Evolutionary conservation across 257 asterid genomes (phyloP), one percentile per base, ranked within the genome.

Genomic region (Lithospermum erythrorhizon): DNA sequence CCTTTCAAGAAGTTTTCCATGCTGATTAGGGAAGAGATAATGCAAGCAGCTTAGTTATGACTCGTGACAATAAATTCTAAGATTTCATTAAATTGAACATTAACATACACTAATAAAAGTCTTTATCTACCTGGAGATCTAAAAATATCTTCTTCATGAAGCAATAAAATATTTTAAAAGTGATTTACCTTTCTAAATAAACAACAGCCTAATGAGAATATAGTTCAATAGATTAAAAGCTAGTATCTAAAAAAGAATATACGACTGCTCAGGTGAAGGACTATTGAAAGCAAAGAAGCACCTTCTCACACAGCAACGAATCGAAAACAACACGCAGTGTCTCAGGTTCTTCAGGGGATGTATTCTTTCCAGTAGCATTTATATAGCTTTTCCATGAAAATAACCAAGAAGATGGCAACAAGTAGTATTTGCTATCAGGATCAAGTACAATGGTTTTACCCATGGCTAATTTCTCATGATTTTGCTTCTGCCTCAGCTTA

Each of bases 381-480:
- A 85, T 59, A 68, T 79, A 91, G 79, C 70, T 82, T 80, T 80
- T 86, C 95, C 96, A 88, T 64, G 78, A 79, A 51, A 90, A 76
- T 74, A 91, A 78, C 98, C 98, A 91, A 52, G 87, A 80, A 54
- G 90, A 78, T 35, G 95, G 97, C 76, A 91, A 62, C 70, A 91
- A 73, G 76, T 72, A 86, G 80, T 89, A 86, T 64, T 69, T 86
- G 64, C 72, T 73, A 65, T 81, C 77, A 48, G 81, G 84, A 70
- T 62, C 53, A 61, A 91, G 84, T 65, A 73, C 72, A 29, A 81
- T 62, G 71, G 53, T 75, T 79, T 76, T 91, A 71, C 81, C 77
- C 78, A 68, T 54, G 58, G 86, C 94, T 76, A 91, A 65, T 63
- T 79, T 89, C 76, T 91, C 98, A 79, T 91, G 98, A 66, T 62